Evolutionary conservation across 2,329 filamentous ascomycete species (phyloP).

Genomic region (Aspergillus sp.): DNA sequence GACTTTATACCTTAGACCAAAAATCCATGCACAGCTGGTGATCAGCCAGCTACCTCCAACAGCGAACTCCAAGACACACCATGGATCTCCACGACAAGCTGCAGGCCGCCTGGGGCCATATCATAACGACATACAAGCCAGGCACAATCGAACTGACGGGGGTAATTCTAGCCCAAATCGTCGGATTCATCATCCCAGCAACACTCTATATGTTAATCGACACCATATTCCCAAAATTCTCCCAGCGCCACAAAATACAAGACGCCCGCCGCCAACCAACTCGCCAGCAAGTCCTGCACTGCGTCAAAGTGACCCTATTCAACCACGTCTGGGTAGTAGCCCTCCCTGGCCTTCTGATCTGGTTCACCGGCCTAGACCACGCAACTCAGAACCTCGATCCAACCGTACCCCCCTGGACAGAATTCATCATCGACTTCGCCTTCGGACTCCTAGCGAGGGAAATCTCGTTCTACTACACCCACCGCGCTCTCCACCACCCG

Average conservation of each 20-base stretch:
- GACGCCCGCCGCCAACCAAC: slow-evolving; percentile 53
- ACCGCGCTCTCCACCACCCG: slow-evolving; percentile 54
- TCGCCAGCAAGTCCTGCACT: slow-evolving; percentile 45
- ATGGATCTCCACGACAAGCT: background rate
- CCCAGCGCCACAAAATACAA: slow-evolving; percentile 56
- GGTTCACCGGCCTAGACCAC: slow-evolving; percentile 6
- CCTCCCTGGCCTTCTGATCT: slow-evolving; percentile 31
- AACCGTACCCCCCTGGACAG: background rate
- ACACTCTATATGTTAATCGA: slow-evolving; percentile 47
- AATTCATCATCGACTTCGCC: slow-evolving; percentile 42
- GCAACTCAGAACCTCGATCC: slow-evolving; percentile 16
- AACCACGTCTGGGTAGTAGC: slow-evolving; percentile 49
- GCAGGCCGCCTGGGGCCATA: background rate
- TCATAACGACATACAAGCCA: background rate
- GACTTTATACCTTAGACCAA: no score
- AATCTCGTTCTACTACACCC: slow-evolving; percentile 56
- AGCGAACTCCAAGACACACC: no score
- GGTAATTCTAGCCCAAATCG: slow-evolving; percentile 23
- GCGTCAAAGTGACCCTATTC: slow-evolving; percentile 45
- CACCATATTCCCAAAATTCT: slow-evolving; percentile 48
- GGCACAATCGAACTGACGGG: slow-evolving; percentile 28
- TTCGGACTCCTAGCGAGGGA: slow-evolving; percentile 50
- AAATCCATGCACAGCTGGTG: no score
- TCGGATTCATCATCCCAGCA: slow-evolving; percentile 29
- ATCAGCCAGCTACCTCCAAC: no score